Base-by-base conservation (phyloP, 257 asterid species). In the Gardenia jasminoides region DNA sequence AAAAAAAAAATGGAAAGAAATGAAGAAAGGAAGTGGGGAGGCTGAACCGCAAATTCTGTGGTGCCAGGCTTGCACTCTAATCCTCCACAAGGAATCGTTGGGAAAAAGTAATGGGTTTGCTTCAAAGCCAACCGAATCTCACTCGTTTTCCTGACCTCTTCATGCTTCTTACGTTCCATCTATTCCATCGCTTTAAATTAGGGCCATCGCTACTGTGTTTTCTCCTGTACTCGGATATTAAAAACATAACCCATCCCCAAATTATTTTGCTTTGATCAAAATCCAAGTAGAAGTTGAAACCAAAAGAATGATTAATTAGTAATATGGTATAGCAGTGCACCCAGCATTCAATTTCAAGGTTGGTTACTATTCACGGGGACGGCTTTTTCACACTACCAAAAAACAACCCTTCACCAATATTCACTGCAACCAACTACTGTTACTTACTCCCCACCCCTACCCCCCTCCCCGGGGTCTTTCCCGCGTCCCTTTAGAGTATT, bases 31-130 rank as follows among this genome's bases (percentile, higher is more conserved):
- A 52, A 82, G 85, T 76, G 83, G 91, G 85, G 77, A 85, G 80
- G 89, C 89, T 87, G 91, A 84, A 79, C 85, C 88, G 88, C 75
- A 88, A 87, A 83, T 80, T 80, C 77, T 84, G 94, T 87, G 94
- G 96, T 91, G 95, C 97, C 98, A 94, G 98, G 85, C 97, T 92
- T 91, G 97, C 97, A 92, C 97, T 91, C 94, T 84, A 92, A 93
- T 88, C 88, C 91, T 90, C 85, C 91, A 88, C 92, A 90, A 89
- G 85, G 93, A 91, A 91, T 88, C 96, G 89, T 88, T 84, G 87
- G 82, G 73, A 66, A 85, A 87, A 92, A 88, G 98, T 88, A 84
- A 87, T 87, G 78, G 72, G 88, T 90, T 94, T 92, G 97, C 98
- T 92, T 91, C 96, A 72, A 92, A 89, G 91, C 98, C 97, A 92